A percentile compares a stretch with the other conserved stretches of the same genome.
phyloP scores from a whole-genome alignment of 1,284 basidiomycete genomes.

The Schizopora paradoxa region DNA sequence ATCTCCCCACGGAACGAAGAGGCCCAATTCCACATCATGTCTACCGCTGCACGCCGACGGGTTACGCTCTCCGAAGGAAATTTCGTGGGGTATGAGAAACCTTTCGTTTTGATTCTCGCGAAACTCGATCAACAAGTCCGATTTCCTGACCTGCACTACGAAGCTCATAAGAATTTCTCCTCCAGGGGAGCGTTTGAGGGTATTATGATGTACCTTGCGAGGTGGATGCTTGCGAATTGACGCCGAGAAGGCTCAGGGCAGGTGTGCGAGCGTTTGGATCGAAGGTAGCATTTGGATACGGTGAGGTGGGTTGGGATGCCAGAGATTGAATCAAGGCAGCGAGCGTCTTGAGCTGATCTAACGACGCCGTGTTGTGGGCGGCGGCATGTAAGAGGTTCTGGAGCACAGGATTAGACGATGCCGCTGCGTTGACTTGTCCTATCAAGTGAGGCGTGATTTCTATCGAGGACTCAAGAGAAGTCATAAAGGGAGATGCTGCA shows the following conservation, averaged over 20 bases:
- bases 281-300: slow-evolving; percentile 17
- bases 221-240: too few relatives aligned
- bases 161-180: not conserved
- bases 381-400: slow-evolving; percentile 58
- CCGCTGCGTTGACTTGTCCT: slow-evolving; percentile 58
- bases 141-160: too few relatives aligned
- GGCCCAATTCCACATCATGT: slow-evolving; percentile 12
- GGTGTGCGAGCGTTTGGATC: slow-evolving; percentile 16
- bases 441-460: slow-evolving; percentile 52
- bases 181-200: not conserved
- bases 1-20: slow-evolving; percentile 10
- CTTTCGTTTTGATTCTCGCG: slow-evolving; percentile 53
- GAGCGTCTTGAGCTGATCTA: slow-evolving; percentile 59
- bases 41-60: too few relatives aligned
- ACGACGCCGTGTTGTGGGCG: slow-evolving; percentile 49
- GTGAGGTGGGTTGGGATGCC: slow-evolving; percentile 25
- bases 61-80: too few relatives aligned
- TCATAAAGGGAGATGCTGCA: slow-evolving; percentile 31
- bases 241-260: too few relatives aligned
- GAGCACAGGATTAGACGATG: slow-evolving; percentile 56
- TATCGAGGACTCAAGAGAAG: slow-evolving; percentile 38
- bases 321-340: slow-evolving; percentile 59
- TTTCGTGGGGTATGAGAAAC: slow-evolving; percentile 59
- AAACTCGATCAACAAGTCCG: slow-evolving; percentile 68
- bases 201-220: not conserved